Percentiles rank a stretch among this genome's conserved stretches.
Evolutionary conservation across 208 protist species (phyloP).

Genomic region (Porcisia hertigi): DNA sequence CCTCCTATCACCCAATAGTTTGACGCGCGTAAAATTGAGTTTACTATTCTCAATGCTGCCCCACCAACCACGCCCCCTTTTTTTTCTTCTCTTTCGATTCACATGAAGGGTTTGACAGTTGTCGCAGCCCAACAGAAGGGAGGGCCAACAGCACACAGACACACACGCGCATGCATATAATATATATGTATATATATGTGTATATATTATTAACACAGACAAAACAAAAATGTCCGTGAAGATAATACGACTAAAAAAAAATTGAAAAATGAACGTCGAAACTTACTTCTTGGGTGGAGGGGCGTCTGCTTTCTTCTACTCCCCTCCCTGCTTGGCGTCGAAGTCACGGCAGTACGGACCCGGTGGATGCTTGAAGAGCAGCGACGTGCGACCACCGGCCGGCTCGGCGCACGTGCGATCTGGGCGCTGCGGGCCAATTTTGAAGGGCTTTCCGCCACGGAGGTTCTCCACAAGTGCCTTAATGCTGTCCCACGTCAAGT

Average conservation of each 20-base stretch:
- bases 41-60: no score
- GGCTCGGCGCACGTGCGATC: constrained; percentile 78
- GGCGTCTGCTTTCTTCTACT: constrained; percentile 53
- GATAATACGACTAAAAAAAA: constrained; percentile 10
- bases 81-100: neutral
- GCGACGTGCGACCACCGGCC: constrained; percentile 79
- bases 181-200: no score
- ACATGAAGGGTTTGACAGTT: neutral
- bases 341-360: constrained; percentile 87
- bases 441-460: constrained; percentile 70
- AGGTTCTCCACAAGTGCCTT: constrained; percentile 83
- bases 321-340: constrained; percentile 44
- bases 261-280: neutral
- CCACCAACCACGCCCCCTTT: neutral
- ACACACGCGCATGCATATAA: neutral
- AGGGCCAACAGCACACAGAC: neutral
- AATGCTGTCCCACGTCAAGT: constrained; percentile 87
- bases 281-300: constrained; percentile 32
- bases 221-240: constrained; percentile 1
- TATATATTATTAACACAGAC: neutral
- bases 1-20: no score
- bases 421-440: constrained; percentile 69
- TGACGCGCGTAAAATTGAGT: no score
- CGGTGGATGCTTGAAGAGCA: constrained; percentile 85
- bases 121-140: neutral